A percentile compares a stretch with the other conserved stretches of the same genome.
Conservation (phyloP, 108 stramenopile species). For the Cyclotella baltica region DNA sequence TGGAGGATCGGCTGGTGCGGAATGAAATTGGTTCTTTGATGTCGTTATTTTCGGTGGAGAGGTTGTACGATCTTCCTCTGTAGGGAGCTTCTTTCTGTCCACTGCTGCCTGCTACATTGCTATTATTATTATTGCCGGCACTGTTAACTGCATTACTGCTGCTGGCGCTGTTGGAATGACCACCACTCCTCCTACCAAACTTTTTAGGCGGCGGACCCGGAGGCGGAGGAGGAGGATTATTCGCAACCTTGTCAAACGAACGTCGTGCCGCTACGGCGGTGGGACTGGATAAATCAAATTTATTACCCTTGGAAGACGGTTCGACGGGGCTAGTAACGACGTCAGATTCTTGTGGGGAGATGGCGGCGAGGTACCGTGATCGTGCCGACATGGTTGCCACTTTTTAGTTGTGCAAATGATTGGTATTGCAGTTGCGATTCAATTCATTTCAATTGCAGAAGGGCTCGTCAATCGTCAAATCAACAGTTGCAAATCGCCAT, state of each 20-base stretch:
- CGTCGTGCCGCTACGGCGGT: background rate
- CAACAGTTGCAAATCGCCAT: too few species aligned
- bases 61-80: too few species aligned
- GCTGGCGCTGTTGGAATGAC: background rate
- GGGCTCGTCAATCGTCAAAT: too few species aligned
- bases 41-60: too few species aligned
- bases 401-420: background rate
- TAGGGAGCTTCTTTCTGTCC: too few species aligned
- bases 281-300: conserved; percentile 4
- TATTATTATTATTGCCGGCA: too few species aligned
- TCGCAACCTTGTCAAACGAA: background rate
- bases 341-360: conserved; percentile 32
- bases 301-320: background rate
- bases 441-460: too few species aligned
- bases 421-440: too few species aligned
- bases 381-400: conserved; percentile 34
- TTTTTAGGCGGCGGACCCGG: conserved; percentile 50
- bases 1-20: background rate
- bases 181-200: conserved; percentile 7
- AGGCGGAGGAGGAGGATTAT: conserved; percentile 35
- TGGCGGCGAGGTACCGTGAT: conserved; percentile 45
- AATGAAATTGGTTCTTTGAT: background rate
- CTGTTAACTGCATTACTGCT: background rate
- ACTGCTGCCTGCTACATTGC: too few species aligned
- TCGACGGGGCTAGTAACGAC: background rate